Conservation (phyloP, 345 rosid genomes). For the Stellera chamaejasme region DNA sequence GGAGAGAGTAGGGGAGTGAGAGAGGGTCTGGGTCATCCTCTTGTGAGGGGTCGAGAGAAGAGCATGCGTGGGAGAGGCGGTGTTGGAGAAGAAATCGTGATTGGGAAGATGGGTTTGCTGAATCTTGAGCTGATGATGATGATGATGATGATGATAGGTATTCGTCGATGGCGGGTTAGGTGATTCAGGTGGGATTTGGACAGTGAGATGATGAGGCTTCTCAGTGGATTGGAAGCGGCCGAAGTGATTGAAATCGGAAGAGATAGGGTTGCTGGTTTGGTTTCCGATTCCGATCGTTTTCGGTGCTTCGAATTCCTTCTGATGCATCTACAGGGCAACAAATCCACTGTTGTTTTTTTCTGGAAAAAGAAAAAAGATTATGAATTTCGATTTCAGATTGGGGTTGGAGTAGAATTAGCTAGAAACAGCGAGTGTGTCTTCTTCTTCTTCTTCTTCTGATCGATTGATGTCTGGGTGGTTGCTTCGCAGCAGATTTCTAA, state of each 20-base stretch:
- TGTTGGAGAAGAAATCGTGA: conserved; percentile 17
- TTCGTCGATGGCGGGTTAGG: conserved; percentile 10
- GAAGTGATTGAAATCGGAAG: conserved; percentile 15
- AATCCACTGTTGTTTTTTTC: too few species aligned
- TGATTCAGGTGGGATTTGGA: conserved; percentile 33
- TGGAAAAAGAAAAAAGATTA: too few species aligned
- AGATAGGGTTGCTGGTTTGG: too few species aligned
- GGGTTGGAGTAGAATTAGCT: too few species aligned
- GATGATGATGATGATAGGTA: not conserved
- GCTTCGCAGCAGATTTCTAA: too few species aligned
- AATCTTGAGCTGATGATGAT: not conserved
- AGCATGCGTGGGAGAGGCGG: conserved; percentile 14
- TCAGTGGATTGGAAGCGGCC: conserved; percentile 11
- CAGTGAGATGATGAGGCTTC: conserved; percentile 24
- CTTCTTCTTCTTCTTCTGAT: too few species aligned
- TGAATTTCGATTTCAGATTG: too few species aligned
- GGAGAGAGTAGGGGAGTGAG: conserved; percentile 27
- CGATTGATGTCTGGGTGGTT: too few species aligned
- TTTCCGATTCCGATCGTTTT: too few species aligned
- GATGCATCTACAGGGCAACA: too few species aligned
- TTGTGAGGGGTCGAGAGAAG: conserved; percentile 37
- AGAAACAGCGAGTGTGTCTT: too few species aligned
- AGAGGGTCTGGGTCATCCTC: conserved; percentile 34
- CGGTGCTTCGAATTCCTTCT: too few species aligned
- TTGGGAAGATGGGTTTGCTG: conserved; percentile 12